phyloP scores from a whole-genome alignment of 2,329 filamentous ascomycete genomes.

The Botrytis elliptica region DNA sequence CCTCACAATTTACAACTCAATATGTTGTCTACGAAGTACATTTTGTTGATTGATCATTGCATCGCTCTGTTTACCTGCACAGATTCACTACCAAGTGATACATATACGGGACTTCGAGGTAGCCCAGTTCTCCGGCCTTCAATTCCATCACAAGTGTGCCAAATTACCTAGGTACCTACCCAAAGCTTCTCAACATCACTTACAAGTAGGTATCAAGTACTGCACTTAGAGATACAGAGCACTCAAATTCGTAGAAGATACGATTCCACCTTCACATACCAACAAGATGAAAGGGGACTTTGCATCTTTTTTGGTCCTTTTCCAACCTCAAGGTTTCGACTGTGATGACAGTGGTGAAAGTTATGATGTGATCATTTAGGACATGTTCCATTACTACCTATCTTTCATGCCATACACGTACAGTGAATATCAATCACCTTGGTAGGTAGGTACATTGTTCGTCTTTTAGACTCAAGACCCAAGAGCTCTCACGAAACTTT shows the following conservation, averaged over 20 bases:
- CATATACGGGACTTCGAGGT: neutral
- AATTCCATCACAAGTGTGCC: neutral
- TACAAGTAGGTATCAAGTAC: slow-evolving; percentile 3
- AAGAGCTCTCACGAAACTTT: neutral
- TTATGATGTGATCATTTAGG: neutral
- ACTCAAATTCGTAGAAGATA: neutral
- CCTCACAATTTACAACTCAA: neutral
- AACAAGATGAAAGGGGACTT: neutral
- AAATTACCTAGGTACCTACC: neutral
- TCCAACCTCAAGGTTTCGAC: neutral
- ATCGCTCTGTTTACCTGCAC: neutral
- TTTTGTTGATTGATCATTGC: neutral
- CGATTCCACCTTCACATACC: neutral
- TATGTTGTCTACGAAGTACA: neutral
- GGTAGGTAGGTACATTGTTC: neutral
- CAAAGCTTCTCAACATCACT: neutral
- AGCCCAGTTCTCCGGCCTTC: neutral
- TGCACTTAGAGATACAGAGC: neutral
- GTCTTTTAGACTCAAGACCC: neutral
- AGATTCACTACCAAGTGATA: neutral
- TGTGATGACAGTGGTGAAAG: neutral
- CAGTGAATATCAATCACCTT: neutral
- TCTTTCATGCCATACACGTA: neutral
- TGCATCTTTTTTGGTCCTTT: neutral
- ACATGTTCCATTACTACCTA: neutral